Base-by-base conservation (phyloP, 2,329 filamentous ascomycete genomes). In the Sarocladium brachiariae region DNA sequence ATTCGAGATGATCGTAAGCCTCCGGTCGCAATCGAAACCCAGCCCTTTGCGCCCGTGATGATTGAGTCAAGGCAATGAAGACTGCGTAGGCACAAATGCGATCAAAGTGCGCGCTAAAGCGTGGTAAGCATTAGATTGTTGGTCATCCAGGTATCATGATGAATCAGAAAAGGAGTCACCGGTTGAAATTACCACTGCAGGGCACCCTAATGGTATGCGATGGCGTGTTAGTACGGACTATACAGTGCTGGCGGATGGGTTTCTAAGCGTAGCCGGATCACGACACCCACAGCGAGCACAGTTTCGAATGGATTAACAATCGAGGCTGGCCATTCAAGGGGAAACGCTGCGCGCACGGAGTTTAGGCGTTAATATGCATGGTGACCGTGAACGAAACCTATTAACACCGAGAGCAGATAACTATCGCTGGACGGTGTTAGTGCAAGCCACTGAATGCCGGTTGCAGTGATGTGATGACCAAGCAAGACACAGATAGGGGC, bases 251-350 rank as follows among this genome's bases (percentile, higher is more conserved):
- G 34, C 18, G 8, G 16, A 13, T 45, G 19, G 39, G 21, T 45
- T 45, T 25, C 39, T 45, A 45, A 45, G 39, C 39, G 24, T 4
- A 11, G 11, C 9, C 13, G 37, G 21, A 45, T 45, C 18, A 30
- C 23, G 39, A 23, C 39, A 45, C 24, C 21, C 24, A 25, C 24
- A 19, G n/a, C n/a, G n/a, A n/a, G n/a, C 21, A 13, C 13, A n/a
- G n/a, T n/a, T n/a, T 45, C 39, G 39, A n/a, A 45, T 45, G 39
- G 39, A 45, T 45, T 45, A 45, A 45, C 39, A 45, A 45, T 45
- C 39, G 21, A 19, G n/a, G 23, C 35, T 13, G 4, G 35, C 13
- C 33, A n/a, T 30, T n/a, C 13, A 8, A 37, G 34, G 13, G 7
- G 34, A n/a, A 37, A 19, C 16, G 27, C 13, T 30, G 27, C 34